A percentile compares a stretch with the other conserved stretches of the same genome.
Evolutionary conservation across 768 basidiomycete species (phyloP).

Genomic region (Lanmaoa pseudosensibilis): DNA sequence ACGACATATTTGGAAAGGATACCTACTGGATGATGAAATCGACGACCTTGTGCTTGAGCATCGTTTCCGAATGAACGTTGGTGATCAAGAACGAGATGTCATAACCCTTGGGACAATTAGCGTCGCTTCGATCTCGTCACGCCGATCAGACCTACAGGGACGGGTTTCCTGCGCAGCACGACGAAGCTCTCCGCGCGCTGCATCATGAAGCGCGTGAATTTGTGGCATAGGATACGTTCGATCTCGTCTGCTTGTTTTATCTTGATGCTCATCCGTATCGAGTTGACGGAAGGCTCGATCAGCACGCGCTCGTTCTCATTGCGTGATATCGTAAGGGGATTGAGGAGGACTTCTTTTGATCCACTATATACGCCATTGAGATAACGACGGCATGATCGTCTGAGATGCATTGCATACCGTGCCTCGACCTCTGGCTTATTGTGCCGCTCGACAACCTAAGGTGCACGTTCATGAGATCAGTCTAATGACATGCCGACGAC

Average conservation of each 20-base stretch:
- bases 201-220: conserved; percentile 99
- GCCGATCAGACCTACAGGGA: conserved; percentile 56
- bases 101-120: conserved; percentile 68
- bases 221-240: conserved; percentile 94
- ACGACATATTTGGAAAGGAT: conserved; percentile 9
- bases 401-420: conserved; percentile 47
- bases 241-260: conserved; percentile 99
- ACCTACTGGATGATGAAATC: conserved; percentile 98
- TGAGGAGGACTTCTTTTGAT: conserved; percentile 92
- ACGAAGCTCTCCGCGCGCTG: conserved; percentile 97
- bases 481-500: conserved; percentile 12
- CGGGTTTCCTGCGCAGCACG: conserved; percentile 91
- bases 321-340: conserved; percentile 90
- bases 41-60: conserved; percentile 99
- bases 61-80: conserved; percentile 94
- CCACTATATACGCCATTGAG: conserved; percentile 48
- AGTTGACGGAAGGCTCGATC: conserved; percentile 97
- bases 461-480: conserved; percentile 3
- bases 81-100: conserved; percentile 99
- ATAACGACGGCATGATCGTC: not conserved
- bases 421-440: conserved; percentile 97
- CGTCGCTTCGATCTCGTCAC: conserved; percentile 7
- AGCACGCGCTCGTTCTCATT: conserved; percentile 97
- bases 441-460: conserved; percentile 93
- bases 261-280: conserved; percentile 93